Conservation (phyloP, 305 asterid genomes). For the Solanum chacoense region DNA sequence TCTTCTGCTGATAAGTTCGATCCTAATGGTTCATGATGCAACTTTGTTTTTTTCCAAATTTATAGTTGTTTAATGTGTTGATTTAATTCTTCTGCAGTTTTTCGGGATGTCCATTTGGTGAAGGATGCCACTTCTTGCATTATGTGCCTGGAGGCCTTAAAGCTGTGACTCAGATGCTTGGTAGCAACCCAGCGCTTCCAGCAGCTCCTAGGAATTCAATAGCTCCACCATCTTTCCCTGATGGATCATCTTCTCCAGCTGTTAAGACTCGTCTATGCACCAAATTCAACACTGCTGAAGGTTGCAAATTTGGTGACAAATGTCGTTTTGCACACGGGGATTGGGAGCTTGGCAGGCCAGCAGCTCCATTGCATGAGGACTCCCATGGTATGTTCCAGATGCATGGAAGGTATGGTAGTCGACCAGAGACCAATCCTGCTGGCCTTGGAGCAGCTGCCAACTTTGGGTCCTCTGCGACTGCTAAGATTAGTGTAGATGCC, state of each 20-base stretch:
- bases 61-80: neutral
- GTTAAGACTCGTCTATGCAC: slow-evolving; percentile 33
- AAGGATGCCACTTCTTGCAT: slow-evolving; percentile 42
- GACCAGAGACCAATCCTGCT: slow-evolving; percentile 21
- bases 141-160: slow-evolving; percentile 43
- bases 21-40: neutral
- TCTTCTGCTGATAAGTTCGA: neutral
- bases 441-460: slow-evolving; percentile 21
- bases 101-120: slow-evolving; percentile 46
- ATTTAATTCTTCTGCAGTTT: slow-evolving; percentile 21
- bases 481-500: slow-evolving; percentile 42
- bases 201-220: slow-evolving; percentile 22
- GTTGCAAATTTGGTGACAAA: slow-evolving; percentile 42
- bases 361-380: slow-evolving; percentile 21
- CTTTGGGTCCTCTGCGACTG: slow-evolving; percentile 40
- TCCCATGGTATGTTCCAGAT: slow-evolving; percentile 16
- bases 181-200: slow-evolving; percentile 34
- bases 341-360: slow-evolving; percentile 38
- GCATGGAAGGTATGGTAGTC: slow-evolving; percentile 26
- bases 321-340: slow-evolving; percentile 44
- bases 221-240: slow-evolving; percentile 22
- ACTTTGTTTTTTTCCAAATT: neutral
- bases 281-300: slow-evolving; percentile 36
- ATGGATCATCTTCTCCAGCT: slow-evolving; percentile 28
- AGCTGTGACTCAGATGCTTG: slow-evolving; percentile 48